Percentiles rank a stretch among this genome's conserved stretches.
phyloP scores from a whole-genome alignment of 2,329 filamentous ascomycete genomes.

The Ophiostoma sp. region DNA sequence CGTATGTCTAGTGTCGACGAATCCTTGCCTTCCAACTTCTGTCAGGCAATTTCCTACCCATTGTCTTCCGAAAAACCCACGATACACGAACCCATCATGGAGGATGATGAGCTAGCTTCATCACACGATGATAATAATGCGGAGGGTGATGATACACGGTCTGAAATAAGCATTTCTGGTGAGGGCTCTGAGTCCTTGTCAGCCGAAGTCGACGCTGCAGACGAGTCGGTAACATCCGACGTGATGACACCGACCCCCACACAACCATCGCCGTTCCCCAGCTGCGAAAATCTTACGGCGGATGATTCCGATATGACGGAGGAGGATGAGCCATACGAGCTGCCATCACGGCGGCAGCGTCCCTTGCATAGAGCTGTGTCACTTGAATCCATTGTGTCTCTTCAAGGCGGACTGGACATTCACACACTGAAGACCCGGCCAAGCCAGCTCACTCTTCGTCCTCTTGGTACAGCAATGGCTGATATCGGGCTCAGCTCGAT shows the following conservation, averaged over 20 bases:
- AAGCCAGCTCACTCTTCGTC: slow-evolving; percentile 62
- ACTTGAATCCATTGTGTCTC: slow-evolving; percentile 83
- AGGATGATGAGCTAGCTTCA: slow-evolving; percentile 18
- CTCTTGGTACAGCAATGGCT: slow-evolving; percentile 48
- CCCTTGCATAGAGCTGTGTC: slow-evolving; percentile 62
- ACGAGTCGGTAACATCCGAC: slow-evolving; percentile 13
- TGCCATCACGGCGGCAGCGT: slow-evolving; percentile 26
- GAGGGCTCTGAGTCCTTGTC: neutral
- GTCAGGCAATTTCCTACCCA: slow-evolving; percentile 1
- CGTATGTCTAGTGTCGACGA: slow-evolving; percentile 41
- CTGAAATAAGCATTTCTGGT: neutral
- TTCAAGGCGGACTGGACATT: slow-evolving; percentile 83
- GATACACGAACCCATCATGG: slow-evolving; percentile 18
- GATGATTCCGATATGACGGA: neutral
- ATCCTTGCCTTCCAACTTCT: slow-evolving; percentile 8
- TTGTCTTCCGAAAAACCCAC: neutral
- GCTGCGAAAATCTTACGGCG: slow-evolving; percentile 6
- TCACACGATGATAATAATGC: neutral
- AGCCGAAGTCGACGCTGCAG: neutral
- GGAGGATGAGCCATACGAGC: slow-evolving; percentile 15
- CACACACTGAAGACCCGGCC: slow-evolving; percentile 72
- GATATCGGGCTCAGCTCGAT: slow-evolving; percentile 56
- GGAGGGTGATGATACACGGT: neutral
- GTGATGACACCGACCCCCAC: slow-evolving; percentile 19
- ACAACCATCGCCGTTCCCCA: slow-evolving; percentile 17